These are phyloP conservation scores for Rhodosporidiobolus odoratus DNA, from an alignment of 768 basidiomycete species.

Conservation along the genomic window DNA sequence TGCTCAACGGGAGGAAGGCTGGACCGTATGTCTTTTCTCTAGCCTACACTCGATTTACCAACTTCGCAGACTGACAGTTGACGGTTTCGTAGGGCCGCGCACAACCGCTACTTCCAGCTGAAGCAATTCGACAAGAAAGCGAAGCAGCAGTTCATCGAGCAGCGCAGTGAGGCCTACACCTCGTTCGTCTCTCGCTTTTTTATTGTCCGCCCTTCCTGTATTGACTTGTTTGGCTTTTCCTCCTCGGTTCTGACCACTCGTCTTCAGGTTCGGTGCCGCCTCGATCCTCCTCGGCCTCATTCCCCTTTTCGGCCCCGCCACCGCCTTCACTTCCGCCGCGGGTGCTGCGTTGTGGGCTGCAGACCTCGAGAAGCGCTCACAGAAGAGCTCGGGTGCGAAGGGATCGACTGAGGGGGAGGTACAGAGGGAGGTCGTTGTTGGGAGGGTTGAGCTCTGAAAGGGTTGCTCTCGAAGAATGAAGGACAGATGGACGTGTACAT, in stretches of 20 bases:
- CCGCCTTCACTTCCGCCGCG: slow-evolving; percentile 60
- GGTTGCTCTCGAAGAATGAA: no score
- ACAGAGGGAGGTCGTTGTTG: neutral
- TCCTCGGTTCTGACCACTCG: neutral
- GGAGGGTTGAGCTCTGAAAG: slow-evolving; percentile 4
- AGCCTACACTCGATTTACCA: neutral
- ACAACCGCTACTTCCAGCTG: slow-evolving; percentile 65
- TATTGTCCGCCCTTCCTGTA: neutral
- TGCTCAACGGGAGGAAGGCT: slow-evolving; percentile 50
- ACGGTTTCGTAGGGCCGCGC: slow-evolving; percentile 51
- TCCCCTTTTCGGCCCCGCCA: slow-evolving; percentile 55
- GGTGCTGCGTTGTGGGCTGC: slow-evolving; percentile 71
- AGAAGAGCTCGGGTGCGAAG: neutral
- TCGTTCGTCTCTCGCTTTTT: slow-evolving; percentile 51
- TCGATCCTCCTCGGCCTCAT: slow-evolving; percentile 60
- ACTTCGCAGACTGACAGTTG: neutral
- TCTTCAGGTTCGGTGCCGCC: slow-evolving; percentile 57
- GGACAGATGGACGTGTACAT: no score
- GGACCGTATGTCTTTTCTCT: slow-evolving; percentile 18
- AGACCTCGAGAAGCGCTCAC: slow-evolving; percentile 54
- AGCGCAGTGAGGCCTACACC: slow-evolving; percentile 59
- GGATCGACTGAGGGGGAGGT: neutral
- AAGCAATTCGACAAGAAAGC: slow-evolving; percentile 53
- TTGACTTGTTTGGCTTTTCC: neutral
- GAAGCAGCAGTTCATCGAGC: slow-evolving; percentile 49